Percentiles rank a stretch among this genome's conserved stretches.
phyloP scores from a whole-genome alignment of 805 yeast species.

The Candida railenensis region DNA sequence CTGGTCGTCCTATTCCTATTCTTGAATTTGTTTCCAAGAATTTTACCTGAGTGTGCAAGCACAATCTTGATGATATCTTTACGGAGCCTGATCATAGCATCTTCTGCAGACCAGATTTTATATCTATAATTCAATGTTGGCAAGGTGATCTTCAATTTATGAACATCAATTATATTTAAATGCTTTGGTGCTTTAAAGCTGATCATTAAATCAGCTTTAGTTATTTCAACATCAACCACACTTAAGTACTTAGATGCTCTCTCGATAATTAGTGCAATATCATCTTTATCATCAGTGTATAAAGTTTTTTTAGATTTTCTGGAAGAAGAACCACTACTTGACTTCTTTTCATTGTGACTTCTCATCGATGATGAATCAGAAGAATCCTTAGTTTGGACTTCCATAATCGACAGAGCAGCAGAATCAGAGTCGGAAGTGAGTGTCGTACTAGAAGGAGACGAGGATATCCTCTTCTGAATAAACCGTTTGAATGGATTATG shows the following conservation, averaged over 20 bases:
- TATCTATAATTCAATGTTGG: conserved; percentile 54
- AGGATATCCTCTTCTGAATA: background rate
- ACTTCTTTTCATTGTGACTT: background rate
- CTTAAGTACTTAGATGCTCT: conserved; percentile 45
- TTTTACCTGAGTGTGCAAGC: conserved; percentile 68
- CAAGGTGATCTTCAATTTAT: conserved; percentile 62
- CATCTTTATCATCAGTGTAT: conserved; percentile 21
- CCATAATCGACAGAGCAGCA: background rate
- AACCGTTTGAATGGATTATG: conserved; percentile 6
- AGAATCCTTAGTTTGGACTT: background rate
- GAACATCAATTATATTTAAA: conserved; percentile 70
- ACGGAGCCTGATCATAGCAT: conserved; percentile 60
- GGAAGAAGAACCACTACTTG: background rate
- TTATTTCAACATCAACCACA: conserved; percentile 34
- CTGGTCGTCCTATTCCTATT: conserved; percentile 27
- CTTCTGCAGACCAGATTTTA: conserved; percentile 63
- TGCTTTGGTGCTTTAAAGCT: conserved; percentile 78
- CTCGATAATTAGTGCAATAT: conserved; percentile 38
- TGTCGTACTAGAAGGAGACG: background rate
- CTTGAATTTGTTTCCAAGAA: conserved; percentile 73
- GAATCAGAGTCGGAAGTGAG: background rate
- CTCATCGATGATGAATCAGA: conserved; percentile 2
- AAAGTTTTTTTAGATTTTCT: background rate
- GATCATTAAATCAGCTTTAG: conserved; percentile 47
- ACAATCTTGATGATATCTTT: conserved; percentile 60